Evolutionary conservation across 495 filamentous ascomycete genomes (phyloP).

Genomic region (Oleoguttula mirabilis): DNA sequence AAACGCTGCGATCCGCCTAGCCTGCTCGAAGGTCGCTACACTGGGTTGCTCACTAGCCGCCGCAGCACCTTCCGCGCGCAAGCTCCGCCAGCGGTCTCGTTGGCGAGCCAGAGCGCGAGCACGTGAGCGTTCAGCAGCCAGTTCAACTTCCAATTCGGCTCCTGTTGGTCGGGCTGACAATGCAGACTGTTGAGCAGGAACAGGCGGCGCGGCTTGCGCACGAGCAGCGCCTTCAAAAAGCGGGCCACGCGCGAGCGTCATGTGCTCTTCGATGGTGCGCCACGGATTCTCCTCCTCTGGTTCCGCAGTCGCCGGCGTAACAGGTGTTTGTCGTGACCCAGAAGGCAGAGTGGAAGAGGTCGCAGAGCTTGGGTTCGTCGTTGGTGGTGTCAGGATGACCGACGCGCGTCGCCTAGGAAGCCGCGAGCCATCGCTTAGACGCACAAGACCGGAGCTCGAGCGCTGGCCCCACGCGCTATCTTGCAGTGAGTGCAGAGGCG

Average conservation of each 20-base stretch:
- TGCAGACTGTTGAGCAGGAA: conserved; percentile 2
- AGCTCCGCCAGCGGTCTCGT: conserved; percentile 6
- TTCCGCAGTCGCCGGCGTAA: conserved; percentile 3
- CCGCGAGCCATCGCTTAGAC: conserved; percentile 8
- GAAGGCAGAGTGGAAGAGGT: neutral
- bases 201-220: conserved; percentile 9
- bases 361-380: conserved; percentile 1
- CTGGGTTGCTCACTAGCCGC: too few relatives aligned
- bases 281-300: conserved; percentile 28
- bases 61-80: conserved; percentile 6
- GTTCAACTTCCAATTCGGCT: conserved; percentile 4
- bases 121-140: conserved; percentile 11
- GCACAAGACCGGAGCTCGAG: conserved; percentile 1
- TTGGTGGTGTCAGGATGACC: conserved; percentile 18
- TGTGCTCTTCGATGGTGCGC: conserved; percentile 36
- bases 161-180: neutral
- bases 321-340: conserved; percentile 9
- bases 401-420: conserved; percentile 24
- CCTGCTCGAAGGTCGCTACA: too few relatives aligned
- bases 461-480: neutral
- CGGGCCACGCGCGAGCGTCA: conserved; percentile 25
- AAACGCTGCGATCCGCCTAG: too few relatives aligned
- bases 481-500: neutral
- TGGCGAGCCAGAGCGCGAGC: conserved; percentile 8
- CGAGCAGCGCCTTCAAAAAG: conserved; percentile 21